Evolutionary conservation across 2,329 filamentous ascomycete species (phyloP).

Genomic region (Thielaviopsis populi): DNA sequence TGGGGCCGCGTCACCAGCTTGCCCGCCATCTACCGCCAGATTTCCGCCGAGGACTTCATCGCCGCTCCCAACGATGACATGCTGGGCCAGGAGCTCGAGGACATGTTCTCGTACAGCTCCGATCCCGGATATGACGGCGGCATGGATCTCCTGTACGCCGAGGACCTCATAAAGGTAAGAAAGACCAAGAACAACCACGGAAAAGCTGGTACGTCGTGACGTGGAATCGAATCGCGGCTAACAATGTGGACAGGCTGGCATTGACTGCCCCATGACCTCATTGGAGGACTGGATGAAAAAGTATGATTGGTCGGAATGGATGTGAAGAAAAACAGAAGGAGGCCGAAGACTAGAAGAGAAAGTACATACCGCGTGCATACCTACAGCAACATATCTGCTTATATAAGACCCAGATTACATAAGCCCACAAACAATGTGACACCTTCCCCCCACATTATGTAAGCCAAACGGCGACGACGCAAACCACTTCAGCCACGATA

Average conservation of each 20-base stretch:
- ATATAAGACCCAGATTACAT: background rate
- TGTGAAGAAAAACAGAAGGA: background rate
- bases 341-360: background rate
- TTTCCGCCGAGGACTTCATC: conserved; percentile 29
- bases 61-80: conserved; percentile 18
- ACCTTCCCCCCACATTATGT: background rate
- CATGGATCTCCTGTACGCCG: conserved; percentile 29
- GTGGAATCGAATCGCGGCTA: too few species aligned
- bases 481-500: background rate
- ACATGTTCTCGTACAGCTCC: conserved; percentile 34
- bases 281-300: conserved; percentile 26
- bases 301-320: conserved; percentile 25
- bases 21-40: conserved; percentile 26
- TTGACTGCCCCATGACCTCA: conserved; percentile 31
- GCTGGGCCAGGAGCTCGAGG: conserved; percentile 28
- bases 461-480: background rate
- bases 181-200: background rate
- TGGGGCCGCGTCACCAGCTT: conserved; percentile 28
- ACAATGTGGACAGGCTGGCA: conserved; percentile 25
- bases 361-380: background rate
- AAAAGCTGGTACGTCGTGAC: too few species aligned
- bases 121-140: conserved; percentile 36
- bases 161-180: conserved; percentile 31
- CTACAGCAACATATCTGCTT: background rate
- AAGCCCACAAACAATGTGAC: background rate